Base-by-base conservation (phyloP, 495 filamentous ascomycete genomes). In the Parmelia sp. region DNA sequence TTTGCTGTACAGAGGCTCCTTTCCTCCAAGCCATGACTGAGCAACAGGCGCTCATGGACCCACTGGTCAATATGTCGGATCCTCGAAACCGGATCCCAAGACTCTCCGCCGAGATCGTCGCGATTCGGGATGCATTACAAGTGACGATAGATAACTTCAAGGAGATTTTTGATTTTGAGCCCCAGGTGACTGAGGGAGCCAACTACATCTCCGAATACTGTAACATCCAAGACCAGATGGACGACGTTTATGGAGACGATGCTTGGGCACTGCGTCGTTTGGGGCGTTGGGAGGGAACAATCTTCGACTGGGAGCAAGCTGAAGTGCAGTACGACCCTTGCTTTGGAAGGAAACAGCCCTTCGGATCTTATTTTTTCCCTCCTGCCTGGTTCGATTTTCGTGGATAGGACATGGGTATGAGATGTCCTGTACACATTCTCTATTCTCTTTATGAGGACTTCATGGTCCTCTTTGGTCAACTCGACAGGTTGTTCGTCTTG, bases 141-240 rank as follows among this genome's bases (percentile, higher is more conserved):
- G 29, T 33, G 29, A 55, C 29, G 0, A 11, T 31, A 35, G 19
- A 55, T 21, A 27, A 55, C 29, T 55, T 33, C 51, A 31, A 33
- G 29, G 51, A 55, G 15, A 55, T 55, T 25, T 21, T 55, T 5
- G 51, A 17, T 0, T 2, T 10, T 14, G 29, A 35, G 33, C 51
- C 51, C 1, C 3, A 1, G 17, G 0, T 55, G 5, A 33, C 6
- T 15, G 17, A 33, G 8, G 51, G 29, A 19, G 19, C 17, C 15
- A 55, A 55, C 29, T 55, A 55, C 29, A 33, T 55, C 29, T 55
- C 51, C 1, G 51, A 55, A 23, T 55, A 55, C 29, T 55, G 51
- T 29, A 55, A 33, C 29, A 55, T 55, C 2, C 51, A 55, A n/a
- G 51, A 55, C 15, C 51, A 55, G 29, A 51, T 51, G 47, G 47